Conservation (phyloP, 1,284 basidiomycete species). For the Trichosporon sp. region DNA sequence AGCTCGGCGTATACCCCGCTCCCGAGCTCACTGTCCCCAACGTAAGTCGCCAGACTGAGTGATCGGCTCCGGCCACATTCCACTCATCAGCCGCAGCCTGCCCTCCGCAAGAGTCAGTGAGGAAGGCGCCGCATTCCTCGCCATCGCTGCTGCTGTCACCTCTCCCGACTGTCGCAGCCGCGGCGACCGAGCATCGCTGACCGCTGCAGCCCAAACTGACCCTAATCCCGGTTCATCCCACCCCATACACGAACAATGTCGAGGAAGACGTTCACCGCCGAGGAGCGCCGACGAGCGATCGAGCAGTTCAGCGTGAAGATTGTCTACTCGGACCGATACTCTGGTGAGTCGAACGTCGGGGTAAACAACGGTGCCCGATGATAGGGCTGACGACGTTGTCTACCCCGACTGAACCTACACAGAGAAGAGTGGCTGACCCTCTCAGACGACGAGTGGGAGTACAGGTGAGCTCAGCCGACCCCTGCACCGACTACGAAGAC, state of each 20-base stretch:
- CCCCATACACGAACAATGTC: conserved; percentile 32
- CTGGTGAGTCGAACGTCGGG: conserved; percentile 30
- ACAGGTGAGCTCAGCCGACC: conserved; percentile 32
- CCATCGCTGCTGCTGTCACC: background rate
- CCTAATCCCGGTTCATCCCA: background rate
- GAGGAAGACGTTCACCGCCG: conserved; percentile 44
- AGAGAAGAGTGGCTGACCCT: background rate
- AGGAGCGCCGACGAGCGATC: conserved; percentile 48
- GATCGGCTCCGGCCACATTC: background rate
- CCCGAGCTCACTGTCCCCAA: background rate
- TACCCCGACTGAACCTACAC: background rate
- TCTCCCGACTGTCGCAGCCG: background rate
- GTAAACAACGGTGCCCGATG: background rate
- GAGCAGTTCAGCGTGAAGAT: conserved; percentile 49
- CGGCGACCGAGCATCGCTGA: background rate
- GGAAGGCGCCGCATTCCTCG: background rate
- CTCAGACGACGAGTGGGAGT: conserved; percentile 49
- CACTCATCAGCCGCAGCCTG: background rate
- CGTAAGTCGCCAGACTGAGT: background rate
- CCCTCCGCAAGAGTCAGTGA: background rate
- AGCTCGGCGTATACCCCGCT: background rate
- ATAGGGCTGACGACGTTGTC: background rate
- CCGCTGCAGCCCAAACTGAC: background rate
- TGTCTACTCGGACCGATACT: conserved; percentile 42
- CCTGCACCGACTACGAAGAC: background rate